Evolutionary conservation across 163 green algal species (phyloP), one percentile per base, ranked within the genome.

Genomic region (Picocystis sp.): DNA sequence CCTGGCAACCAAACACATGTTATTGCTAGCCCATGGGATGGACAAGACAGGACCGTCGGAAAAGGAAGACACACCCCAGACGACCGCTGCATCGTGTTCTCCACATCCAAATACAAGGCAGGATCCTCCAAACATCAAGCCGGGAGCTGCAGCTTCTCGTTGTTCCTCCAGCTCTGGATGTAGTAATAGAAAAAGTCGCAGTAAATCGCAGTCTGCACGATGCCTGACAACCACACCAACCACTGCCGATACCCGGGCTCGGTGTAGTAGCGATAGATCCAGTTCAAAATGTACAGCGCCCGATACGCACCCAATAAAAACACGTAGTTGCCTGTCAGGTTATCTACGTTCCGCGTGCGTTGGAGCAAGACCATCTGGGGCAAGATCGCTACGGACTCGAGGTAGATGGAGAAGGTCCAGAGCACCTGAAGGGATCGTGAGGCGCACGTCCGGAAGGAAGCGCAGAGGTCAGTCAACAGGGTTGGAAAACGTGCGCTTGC

Each of bases 101-200:
- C 29, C 29, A 5, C 29, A 38, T 38, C 29, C 29, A 38, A 8
- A 12, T 8, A 8, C 8, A 38, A 38, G 29, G 8, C 5, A 38
- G 5, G 29, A 38, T 38, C 29, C 29, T 8, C 8, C 8, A 0
- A 12, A 38, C 29, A 38, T 35, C 35, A 71, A 10, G 63, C 46
- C 19, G 87, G 87, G 22, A 96, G 63, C 2, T 71, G 64, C 6
- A 96, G 72, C 53, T 82, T 86, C 56, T 89, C 64, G 61, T 94
- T 94, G 65, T 79, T 85, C 42, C 75, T 77, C 86, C 86, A 95
- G 55, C 73, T 83, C 53, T 73, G 63, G 21, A 90, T 56, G 59
- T 97, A 97, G 66, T 93, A 97, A 56, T 97, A 99, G 73, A 99
- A 99, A 70, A 99, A 99, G 71, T 99, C 91, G 17, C 73, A 70